Conservation (phyloP, 148 eudicot genomes). For the Pharnaceum exiguum region DNA sequence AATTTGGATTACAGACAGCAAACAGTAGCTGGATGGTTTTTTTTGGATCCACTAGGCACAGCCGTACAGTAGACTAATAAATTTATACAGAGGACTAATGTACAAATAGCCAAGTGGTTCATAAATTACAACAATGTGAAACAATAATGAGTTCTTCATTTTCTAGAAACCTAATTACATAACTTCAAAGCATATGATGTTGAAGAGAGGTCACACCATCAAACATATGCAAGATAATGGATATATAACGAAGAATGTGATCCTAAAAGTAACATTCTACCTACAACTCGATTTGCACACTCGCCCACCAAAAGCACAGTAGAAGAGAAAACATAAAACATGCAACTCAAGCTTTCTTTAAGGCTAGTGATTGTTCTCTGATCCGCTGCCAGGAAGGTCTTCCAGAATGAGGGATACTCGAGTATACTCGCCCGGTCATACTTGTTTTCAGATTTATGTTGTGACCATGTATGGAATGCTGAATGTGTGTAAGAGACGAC, state of each 20-base stretch:
- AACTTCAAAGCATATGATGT: conserved; percentile 12
- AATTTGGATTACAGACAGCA: no score
- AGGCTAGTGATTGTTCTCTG: background rate
- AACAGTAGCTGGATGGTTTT: no score
- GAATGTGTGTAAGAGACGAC: conserved; percentile 1
- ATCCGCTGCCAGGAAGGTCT: background rate
- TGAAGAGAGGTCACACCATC: conserved; percentile 5
- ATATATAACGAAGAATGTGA: conserved; percentile 10
- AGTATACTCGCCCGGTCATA: background rate
- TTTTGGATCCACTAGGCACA: no score
- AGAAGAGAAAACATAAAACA: conserved; percentile 7
- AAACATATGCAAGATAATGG: background rate
- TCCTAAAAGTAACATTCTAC: conserved; percentile 8
- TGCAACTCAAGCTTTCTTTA: conserved; percentile 13
- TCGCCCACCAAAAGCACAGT: conserved; percentile 13
- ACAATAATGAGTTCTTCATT: conserved; percentile 4
- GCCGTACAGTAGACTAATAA: background rate
- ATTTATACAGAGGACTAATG: background rate
- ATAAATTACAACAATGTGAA: conserved; percentile 18
- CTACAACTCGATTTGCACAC: conserved; percentile 12
- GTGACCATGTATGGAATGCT: background rate
- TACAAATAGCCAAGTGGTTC: conserved; percentile 11
- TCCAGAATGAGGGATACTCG: background rate
- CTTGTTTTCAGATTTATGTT: background rate
- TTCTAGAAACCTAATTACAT: conserved; percentile 15